phyloP scores from a whole-genome alignment of 2,329 filamentous ascomycete species.

The Pseudocercospora fuligena region DNA sequence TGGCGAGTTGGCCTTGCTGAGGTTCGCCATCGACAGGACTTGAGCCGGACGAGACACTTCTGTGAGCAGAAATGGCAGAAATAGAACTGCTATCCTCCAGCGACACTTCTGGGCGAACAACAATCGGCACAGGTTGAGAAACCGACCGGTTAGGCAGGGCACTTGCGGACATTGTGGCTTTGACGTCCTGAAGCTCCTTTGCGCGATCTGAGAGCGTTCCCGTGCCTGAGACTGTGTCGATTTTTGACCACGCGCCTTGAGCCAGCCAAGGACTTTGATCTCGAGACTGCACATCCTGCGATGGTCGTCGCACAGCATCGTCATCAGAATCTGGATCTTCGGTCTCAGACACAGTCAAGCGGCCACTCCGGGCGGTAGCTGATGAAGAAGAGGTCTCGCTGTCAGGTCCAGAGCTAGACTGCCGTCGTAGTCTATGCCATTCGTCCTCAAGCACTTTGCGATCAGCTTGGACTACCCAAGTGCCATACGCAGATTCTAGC shows the following conservation, averaged over 20 bases:
- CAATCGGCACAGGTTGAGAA: background rate
- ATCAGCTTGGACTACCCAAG: conserved; percentile 82
- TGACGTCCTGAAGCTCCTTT: conserved; percentile 2
- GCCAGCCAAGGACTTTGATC: conserved; percentile 7
- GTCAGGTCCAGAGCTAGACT: background rate
- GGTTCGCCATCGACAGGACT: background rate
- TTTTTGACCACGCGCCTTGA: background rate
- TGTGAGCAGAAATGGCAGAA: background rate
- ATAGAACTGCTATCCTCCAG: background rate
- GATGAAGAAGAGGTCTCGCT: background rate
- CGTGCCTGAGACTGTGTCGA: background rate
- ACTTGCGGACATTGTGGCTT: background rate
- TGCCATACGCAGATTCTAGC: conserved; percentile 75
- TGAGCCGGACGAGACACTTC: conserved; percentile 3
- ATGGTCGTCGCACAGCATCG: conserved; percentile 21
- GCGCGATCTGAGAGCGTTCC: background rate
- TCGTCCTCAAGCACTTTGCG: conserved; percentile 72
- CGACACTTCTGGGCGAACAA: background rate
- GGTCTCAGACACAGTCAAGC: conserved; percentile 15
- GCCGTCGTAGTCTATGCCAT: conserved; percentile 24
- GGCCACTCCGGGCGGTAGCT: background rate
- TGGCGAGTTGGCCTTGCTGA: conserved; percentile 25
- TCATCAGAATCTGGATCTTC: conserved; percentile 22
- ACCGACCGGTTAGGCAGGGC: conserved; percentile 4
- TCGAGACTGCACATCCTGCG: conserved; percentile 15